Conservation (phyloP, 2,329 filamentous ascomycete species). For the Fusarium sarcochroum region DNA sequence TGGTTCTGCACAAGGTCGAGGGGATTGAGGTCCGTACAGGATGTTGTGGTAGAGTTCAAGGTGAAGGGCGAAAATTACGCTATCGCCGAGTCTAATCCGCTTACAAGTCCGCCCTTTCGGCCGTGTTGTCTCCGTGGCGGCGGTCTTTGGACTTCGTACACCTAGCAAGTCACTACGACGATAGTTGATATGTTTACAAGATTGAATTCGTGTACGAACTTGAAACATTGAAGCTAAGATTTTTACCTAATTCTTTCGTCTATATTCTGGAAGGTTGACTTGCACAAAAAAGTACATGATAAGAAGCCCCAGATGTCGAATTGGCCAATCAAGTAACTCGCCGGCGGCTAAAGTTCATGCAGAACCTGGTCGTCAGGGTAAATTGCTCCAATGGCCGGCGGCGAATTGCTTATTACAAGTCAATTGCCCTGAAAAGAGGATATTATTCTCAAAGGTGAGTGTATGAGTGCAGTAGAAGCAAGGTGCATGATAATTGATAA, state of each 20-base stretch:
- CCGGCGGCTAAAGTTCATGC: conserved; percentile 17
- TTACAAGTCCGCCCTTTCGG: conserved; percentile 11
- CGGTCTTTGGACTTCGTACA: not conserved
- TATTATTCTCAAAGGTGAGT: not conserved
- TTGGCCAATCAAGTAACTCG: conserved; percentile 25
- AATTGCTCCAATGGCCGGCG: conserved; percentile 18
- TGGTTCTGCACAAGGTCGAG: not conserved
- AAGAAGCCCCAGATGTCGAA: conserved; percentile 15
- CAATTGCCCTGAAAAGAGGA: not conserved
- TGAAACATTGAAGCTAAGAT: not conserved
- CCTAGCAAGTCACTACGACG: not conserved
- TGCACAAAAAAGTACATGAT: not conserved
- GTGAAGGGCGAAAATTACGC: conserved; percentile 18
- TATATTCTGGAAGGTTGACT: not conserved
- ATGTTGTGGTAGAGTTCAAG: not conserved
- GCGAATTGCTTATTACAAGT: conserved; percentile 13
- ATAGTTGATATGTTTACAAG: too few relatives aligned
- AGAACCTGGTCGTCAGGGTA: not conserved
- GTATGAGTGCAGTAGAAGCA: not conserved
- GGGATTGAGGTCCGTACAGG: not conserved
- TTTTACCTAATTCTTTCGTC: conserved; percentile 5
- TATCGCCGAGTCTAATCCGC: conserved; percentile 35
- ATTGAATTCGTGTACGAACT: not conserved
- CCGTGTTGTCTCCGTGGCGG: conserved; percentile 15
- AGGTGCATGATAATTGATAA: not conserved